Conservation (phyloP, 2,329 filamentous ascomycete species). For the Neocucurbitaria cava region DNA sequence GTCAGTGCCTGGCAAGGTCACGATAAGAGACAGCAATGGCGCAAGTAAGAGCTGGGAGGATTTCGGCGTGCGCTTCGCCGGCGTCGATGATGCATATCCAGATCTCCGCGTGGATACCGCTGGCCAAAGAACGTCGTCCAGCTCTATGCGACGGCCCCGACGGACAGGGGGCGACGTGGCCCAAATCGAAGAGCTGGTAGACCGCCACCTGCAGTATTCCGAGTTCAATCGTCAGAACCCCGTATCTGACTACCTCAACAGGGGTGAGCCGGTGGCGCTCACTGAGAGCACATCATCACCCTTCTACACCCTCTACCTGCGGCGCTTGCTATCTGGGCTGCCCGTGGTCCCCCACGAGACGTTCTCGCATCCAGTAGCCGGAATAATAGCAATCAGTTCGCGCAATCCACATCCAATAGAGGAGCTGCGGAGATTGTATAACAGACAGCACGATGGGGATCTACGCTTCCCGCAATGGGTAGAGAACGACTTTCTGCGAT, state of each 20-base stretch:
- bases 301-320: slow-evolving; percentile 85
- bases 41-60: slow-evolving; percentile 85
- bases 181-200: slow-evolving; percentile 80
- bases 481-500: slow-evolving; percentile 88
- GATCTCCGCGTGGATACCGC: slow-evolving; percentile 43
- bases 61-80: slow-evolving; percentile 85
- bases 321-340: slow-evolving; percentile 80
- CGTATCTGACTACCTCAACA: slow-evolving; percentile 53
- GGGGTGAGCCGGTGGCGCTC: slow-evolving; percentile 21
- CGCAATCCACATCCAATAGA: slow-evolving; percentile 84
- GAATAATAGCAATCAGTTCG: slow-evolving; percentile 94
- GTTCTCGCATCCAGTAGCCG: slow-evolving; percentile 92
- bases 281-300: slow-evolving; percentile 64
- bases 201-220: slow-evolving; percentile 77
- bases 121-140: slow-evolving; percentile 33
- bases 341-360: slow-evolving; percentile 86
- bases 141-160: slow-evolving; percentile 42
- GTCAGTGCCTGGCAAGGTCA: slow-evolving; percentile 83
- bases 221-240: slow-evolving; percentile 60
- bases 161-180: slow-evolving; percentile 62
- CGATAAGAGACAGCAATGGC: slow-evolving; percentile 88
- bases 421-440: slow-evolving; percentile 82
- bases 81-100: slow-evolving; percentile 64
- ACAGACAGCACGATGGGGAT: slow-evolving; percentile 79
- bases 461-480: slow-evolving; percentile 82